These are phyloP conservation scores for Wickerhamomyces xylosicus DNA, from an alignment of 805 yeast genomes.

Conservation along the genomic window DNA sequence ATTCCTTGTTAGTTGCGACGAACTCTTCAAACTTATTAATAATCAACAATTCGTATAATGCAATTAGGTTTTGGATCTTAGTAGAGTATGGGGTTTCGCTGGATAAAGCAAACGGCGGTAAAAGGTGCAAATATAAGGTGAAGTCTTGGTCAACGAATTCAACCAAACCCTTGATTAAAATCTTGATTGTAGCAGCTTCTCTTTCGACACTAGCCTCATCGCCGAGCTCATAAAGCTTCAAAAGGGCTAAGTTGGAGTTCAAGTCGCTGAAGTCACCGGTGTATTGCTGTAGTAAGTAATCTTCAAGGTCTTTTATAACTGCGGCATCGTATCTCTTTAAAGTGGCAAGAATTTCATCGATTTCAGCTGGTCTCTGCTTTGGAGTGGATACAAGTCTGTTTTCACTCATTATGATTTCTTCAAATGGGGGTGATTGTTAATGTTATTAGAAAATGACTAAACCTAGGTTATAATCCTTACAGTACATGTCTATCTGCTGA, in stretches of 20 bases:
- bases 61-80: slow-evolving; percentile 16
- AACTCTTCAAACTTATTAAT: slow-evolving; percentile 14
- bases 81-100: slow-evolving; percentile 15
- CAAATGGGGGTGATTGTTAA: no score
- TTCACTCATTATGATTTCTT: slow-evolving; percentile 11
- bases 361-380: slow-evolving; percentile 27
- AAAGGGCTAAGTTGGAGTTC: slow-evolving; percentile 34
- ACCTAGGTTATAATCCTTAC: no score
- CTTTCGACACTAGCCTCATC: slow-evolving; percentile 26
- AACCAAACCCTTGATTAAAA: slow-evolving; percentile 30
- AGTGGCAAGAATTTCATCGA: slow-evolving; percentile 29
- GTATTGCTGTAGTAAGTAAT: slow-evolving; percentile 32
- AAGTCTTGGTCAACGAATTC: slow-evolving; percentile 32
- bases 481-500: no score
- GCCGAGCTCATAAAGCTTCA: slow-evolving; percentile 30
- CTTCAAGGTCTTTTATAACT: slow-evolving; percentile 32
- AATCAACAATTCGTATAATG: slow-evolving; percentile 15
- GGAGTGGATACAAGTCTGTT: slow-evolving; percentile 26
- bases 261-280: slow-evolving; percentile 26
- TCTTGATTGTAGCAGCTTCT: slow-evolving; percentile 26
- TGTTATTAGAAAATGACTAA: no score
- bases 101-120: slow-evolving; percentile 28
- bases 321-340: slow-evolving; percentile 35
- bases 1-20: slow-evolving; percentile 13
- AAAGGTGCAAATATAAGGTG: slow-evolving; percentile 31